phyloP scores from a whole-genome alignment of 2,329 filamentous ascomycete species.

The Immersiporthe knoxdaviesiana region DNA sequence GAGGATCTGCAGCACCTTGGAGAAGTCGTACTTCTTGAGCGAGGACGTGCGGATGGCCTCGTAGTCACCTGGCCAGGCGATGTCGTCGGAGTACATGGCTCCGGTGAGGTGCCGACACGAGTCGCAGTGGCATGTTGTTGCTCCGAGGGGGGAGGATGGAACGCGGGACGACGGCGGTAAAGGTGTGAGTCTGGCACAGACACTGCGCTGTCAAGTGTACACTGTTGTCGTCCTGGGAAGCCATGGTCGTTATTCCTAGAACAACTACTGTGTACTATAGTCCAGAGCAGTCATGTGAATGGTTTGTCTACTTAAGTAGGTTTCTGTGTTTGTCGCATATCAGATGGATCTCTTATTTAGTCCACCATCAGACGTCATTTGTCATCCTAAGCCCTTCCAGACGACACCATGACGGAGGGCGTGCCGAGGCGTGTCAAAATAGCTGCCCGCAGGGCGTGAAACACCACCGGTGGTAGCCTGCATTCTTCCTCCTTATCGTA shows the following conservation, averaged over 20 bases:
- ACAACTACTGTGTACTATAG: neutral
- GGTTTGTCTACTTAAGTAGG: too few relatives aligned
- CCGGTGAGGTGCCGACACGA: constrained; percentile 53
- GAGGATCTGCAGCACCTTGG: constrained; percentile 38
- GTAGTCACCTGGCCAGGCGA: constrained; percentile 43
- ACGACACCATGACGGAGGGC: neutral
- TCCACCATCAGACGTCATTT: neutral
- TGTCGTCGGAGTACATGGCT: constrained; percentile 43
- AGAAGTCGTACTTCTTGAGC: constrained; percentile 45
- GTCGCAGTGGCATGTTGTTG: constrained; percentile 50
- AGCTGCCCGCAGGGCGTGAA: neutral
- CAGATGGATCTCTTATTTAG: neutral
- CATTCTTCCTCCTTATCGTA: neutral
- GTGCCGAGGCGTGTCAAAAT: neutral
- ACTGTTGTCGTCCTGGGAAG: constrained; percentile 9
- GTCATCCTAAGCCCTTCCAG: neutral
- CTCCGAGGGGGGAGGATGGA: constrained; percentile 47
- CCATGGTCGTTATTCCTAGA: neutral
- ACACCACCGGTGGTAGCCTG: neutral
- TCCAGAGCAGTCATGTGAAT: too few relatives aligned
- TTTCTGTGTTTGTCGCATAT: neutral
- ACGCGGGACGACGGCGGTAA: constrained; percentile 39
- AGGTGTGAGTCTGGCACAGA: constrained; percentile 49
- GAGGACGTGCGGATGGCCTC: constrained; percentile 37
- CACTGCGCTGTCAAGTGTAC: constrained; percentile 45